Base-by-base conservation (phyloP, 352 stramenopile genomes). In the Phytopythium boreale region DNA sequence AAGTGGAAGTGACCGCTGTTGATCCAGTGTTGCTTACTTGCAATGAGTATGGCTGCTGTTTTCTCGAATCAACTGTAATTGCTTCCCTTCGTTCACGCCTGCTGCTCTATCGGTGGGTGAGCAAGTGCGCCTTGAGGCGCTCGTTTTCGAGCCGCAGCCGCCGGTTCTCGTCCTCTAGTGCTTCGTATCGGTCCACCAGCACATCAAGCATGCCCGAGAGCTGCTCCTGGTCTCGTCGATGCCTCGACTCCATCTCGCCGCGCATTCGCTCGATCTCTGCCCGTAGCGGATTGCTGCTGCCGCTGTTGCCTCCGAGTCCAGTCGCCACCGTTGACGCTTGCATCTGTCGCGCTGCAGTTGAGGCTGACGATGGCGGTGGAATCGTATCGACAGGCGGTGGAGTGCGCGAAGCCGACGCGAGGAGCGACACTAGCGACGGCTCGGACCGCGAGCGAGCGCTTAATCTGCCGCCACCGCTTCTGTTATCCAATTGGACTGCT, bases 101-200 rank as follows among this genome's bases (percentile, higher is more conserved):
- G 34, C 19, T 36, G 11, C 8, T 43, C 39, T 52, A 53, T 62
- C 27, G 41, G 6, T 53, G 19, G 2, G 26, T 20, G 41, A 62
- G 53, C 9, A 79, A 52, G 24, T 79, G 70, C 2, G 51, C 66
- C 55, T 83, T 77, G 22, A 84, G 60, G 56, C 69, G 69, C 52
- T 84, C 76, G 47, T 82, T 84, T 37, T 82, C 76, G 17, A 66
- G 43, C 0, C 74, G 71, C 22, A 84, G 57, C 17, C 62, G 64
- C 12, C 29, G 41, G 61, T 84, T 84, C 47, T 84, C 76, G 34
- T 75, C 63, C 34, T 78, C 47, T 10, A 84, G 39, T 19, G 69
- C 65, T 29, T 82, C 71, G 53, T 75, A 84, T 22, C 67, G 71
- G 49, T 69, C 61, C 64, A 82, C 65, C 22, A 84, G 41, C 6